Evolutionary conservation across 2,329 filamentous ascomycete species (phyloP), one percentile per base, ranked within the genome.

Genomic region (Trichoderma oligosporum): DNA sequence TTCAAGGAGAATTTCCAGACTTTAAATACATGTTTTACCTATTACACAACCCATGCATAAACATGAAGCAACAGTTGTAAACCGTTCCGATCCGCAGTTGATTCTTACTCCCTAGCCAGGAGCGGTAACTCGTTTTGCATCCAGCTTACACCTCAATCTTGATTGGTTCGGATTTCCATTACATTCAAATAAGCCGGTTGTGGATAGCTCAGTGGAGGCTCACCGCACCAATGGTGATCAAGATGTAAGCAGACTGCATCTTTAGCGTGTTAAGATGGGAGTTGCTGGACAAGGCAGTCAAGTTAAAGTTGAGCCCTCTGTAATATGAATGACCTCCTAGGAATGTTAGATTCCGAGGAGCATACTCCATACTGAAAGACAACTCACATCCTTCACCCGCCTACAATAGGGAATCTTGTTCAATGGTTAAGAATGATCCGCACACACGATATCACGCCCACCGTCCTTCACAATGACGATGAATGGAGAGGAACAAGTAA

Each of bases 401-500:
- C 7, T 38, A n/a, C n/a, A 8, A 16, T 18, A 6, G n/a, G n/a
- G n/a, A 8, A 16, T 16, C 7, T 16, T 7, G 35, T 36, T 2
- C 1, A 44, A 44, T 44, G 20, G 7, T 2, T 2, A 4, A n/a
- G 14, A 16, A 18, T 42, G 24, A 6, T 20, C 36, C n/a, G 6
- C 16, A 33, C 24, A 5, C 14, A n/a, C 20, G 39, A 25, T 2
- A 1, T 8, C 2, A 31, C 12, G 8, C 1, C 18, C 16, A 4
- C 39, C 24, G 22, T 27, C 22, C 24, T 16, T 16, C 24, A 44
- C 20, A 29, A 18, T 2, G 51, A 36, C 18, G 51, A 54, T 20
- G 51, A 54, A 20, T 54, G 51, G 51, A 54, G 22, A 27, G 51
- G 51, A 18, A 44, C 41, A 27, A 45, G 25, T 7, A 14, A 54